phyloP scores from a whole-genome alignment of 805 yeast genomes.

The Starmerella stellata region DNA sequence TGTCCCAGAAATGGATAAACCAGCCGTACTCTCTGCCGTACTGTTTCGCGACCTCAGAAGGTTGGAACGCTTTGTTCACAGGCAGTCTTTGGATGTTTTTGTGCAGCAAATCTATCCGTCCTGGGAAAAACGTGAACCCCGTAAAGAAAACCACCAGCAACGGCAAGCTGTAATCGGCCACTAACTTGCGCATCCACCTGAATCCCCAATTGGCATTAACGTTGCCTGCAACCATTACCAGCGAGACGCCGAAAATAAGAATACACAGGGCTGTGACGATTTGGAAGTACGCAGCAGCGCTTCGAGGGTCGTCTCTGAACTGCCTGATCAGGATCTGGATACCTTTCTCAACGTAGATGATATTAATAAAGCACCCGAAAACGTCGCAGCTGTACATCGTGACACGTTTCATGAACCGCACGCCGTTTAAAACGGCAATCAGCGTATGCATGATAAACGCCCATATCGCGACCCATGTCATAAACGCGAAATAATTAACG shows the following conservation, averaged over 20 bases:
- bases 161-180: conserved; percentile 79
- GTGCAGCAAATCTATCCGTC: conserved; percentile 36
- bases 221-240: conserved; percentile 22
- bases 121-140: conserved; percentile 85
- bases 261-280: conserved; percentile 58
- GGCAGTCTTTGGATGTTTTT: conserved; percentile 42
- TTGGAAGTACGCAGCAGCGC: conserved; percentile 35
- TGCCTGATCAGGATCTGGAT: conserved; percentile 63
- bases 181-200: conserved; percentile 42
- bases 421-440: conserved; percentile 52
- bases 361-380: conserved; percentile 78
- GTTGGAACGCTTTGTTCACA: conserved; percentile 51
- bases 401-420: conserved; percentile 48
- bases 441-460: conserved; percentile 61
- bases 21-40: conserved; percentile 35
- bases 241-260: conserved; percentile 55
- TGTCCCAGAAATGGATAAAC: conserved; percentile 65
- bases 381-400: conserved; percentile 78
- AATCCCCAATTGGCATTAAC: conserved; percentile 42
- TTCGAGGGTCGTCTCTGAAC: conserved; percentile 29
- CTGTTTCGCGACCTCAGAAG: conserved; percentile 32
- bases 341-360: conserved; percentile 80
- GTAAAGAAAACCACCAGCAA: conserved; percentile 72
- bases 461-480: conserved; percentile 95
- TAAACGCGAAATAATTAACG: conserved; percentile 58